Evolutionary conservation across 768 basidiomycete species (phyloP).

Genomic region (Tephrocybe sp.): DNA sequence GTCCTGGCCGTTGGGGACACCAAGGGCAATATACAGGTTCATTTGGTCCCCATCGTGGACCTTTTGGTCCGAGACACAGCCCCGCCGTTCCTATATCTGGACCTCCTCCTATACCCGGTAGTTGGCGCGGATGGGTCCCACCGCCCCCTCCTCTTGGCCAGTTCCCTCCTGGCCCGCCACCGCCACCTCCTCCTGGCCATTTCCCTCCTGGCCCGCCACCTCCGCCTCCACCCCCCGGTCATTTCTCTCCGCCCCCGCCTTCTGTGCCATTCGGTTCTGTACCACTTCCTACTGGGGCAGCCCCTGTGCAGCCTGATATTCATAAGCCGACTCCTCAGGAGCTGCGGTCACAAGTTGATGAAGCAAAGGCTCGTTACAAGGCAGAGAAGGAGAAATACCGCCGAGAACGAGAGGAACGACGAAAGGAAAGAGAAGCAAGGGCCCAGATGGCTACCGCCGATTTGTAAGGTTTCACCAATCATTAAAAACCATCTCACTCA

Average conservation of each 20-base stretch:
- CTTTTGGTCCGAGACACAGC: neutral
- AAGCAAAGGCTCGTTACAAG: constrained; percentile 66
- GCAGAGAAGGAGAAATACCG: constrained; percentile 70
- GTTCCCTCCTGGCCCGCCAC: constrained; percentile 9
- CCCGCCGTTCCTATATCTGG: constrained; percentile 10
- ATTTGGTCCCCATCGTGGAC: constrained; percentile 8
- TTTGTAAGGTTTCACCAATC: constrained; percentile 7
- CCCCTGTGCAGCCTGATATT: constrained; percentile 19
- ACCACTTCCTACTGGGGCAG: constrained; percentile 12
- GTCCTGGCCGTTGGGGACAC: constrained; percentile 8
- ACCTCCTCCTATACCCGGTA: constrained; percentile 15
- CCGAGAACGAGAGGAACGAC: constrained; percentile 49
- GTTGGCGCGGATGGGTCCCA: constrained; percentile 7
- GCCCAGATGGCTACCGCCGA: constrained; percentile 10
- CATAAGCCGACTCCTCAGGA: constrained; percentile 31
- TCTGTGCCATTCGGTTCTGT: constrained; percentile 5
- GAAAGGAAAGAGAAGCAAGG: constrained; percentile 32
- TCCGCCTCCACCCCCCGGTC: constrained; percentile 17
- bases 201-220: constrained; percentile 10
- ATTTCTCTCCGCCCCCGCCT: constrained; percentile 12
- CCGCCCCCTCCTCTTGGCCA: constrained; percentile 19
- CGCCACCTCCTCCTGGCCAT: constrained; percentile 18
- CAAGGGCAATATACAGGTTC: constrained; percentile 3
- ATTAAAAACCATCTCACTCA: neutral
- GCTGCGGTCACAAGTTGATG: constrained; percentile 51